Evolutionary conservation across 2,329 filamentous ascomycete species (phyloP).

Genomic region (Ascochyta rabiei): DNA sequence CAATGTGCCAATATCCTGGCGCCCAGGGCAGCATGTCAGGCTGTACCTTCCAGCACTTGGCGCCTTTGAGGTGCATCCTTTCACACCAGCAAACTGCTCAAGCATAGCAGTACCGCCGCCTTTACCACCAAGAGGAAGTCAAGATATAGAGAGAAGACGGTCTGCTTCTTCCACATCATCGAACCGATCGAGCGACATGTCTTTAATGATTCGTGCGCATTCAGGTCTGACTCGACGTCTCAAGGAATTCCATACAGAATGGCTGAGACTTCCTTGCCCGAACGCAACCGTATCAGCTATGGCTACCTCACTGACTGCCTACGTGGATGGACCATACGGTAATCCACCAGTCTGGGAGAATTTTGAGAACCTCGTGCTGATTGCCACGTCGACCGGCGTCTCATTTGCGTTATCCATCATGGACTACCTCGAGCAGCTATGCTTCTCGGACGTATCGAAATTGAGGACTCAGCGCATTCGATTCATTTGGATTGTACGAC

Average conservation of each 20-base stretch:
- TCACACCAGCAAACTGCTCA: slow-evolving; percentile 39
- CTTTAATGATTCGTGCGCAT: slow-evolving; percentile 31
- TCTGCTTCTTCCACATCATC: not conserved
- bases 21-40: slow-evolving; percentile 40
- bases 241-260: slow-evolving; percentile 27
- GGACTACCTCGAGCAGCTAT: slow-evolving; percentile 33
- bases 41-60: slow-evolving; percentile 35
- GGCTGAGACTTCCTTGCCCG: slow-evolving; percentile 37
- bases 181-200: slow-evolving; percentile 27
- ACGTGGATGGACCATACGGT: slow-evolving; percentile 38
- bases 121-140: slow-evolving; percentile 18
- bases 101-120: slow-evolving; percentile 11
- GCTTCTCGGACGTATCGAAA: slow-evolving; percentile 3
- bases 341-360: slow-evolving; percentile 29
- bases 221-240: slow-evolving; percentile 31
- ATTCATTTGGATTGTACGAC: slow-evolving; percentile 33
- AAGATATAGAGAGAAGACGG: slow-evolving; percentile 22
- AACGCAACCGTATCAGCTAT: slow-evolving; percentile 26
- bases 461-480: slow-evolving; percentile 20
- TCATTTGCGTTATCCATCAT: slow-evolving; percentile 34
- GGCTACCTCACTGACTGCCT: slow-evolving; percentile 26
- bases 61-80: slow-evolving; percentile 34
- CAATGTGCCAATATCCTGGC: slow-evolving; percentile 33
- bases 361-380: slow-evolving; percentile 29
- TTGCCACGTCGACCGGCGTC: slow-evolving; percentile 35